Conservation (phyloP, 257 asterid genomes). For the Fraxinus americana region DNA sequence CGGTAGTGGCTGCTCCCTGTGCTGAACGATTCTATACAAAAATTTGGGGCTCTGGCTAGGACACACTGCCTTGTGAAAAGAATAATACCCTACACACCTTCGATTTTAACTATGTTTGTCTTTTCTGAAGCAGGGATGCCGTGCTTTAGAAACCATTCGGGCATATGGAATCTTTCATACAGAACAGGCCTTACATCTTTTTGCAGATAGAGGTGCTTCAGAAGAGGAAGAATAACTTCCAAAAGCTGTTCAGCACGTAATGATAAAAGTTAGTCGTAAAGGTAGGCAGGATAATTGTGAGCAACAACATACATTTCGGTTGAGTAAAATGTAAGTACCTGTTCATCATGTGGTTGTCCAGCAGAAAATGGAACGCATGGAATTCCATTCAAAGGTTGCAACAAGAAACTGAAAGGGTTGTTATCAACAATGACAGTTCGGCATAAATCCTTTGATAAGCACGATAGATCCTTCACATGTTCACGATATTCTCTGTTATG, state of each 20-base stretch:
- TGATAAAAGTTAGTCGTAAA: constrained; percentile 21
- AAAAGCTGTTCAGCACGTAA: constrained; percentile 57
- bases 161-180: constrained; percentile 85
- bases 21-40: constrained; percentile 50
- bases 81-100: constrained; percentile 33
- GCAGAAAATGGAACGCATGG: constrained; percentile 75
- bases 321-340: constrained; percentile 40
- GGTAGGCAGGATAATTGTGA: neutral
- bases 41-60: constrained; percentile 34
- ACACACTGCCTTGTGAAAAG: constrained; percentile 40
- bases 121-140: constrained; percentile 75
- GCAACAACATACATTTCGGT: neutral
- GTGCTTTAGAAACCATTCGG: constrained; percentile 86
- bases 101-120: constrained; percentile 38
- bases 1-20: constrained; percentile 35
- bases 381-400: constrained; percentile 93
- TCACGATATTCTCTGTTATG: constrained; percentile 78
- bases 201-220: constrained; percentile 83
- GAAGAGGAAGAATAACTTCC: constrained; percentile 90
- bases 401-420: constrained; percentile 90
- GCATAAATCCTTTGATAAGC: constrained; percentile 72
- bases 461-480: constrained; percentile 83
- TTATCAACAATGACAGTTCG: constrained; percentile 90
- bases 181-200: constrained; percentile 75
- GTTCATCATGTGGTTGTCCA: constrained; percentile 75